A percentile compares a stretch with the other conserved stretches of the same genome.
phyloP scores from a whole-genome alignment of 202 grass and related monocot species.

The Dendrocalamus latiflorus region DNA sequence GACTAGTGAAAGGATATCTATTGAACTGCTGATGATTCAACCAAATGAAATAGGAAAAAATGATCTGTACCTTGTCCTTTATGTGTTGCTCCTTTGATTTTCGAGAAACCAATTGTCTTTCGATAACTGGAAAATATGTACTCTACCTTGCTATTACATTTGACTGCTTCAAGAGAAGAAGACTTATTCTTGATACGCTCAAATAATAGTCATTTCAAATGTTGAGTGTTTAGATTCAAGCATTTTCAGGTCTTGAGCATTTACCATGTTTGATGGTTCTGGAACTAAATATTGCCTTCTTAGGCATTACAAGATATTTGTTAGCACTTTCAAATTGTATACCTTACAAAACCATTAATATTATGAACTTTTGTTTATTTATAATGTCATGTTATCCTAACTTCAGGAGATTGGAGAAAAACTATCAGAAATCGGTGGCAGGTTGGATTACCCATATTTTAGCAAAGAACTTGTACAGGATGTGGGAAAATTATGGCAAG shows the following conservation, averaged over 20 bases:
- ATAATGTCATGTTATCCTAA: conserved; percentile 4
- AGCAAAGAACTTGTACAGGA: conserved; percentile 62
- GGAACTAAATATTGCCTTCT: not conserved
- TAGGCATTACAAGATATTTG: not conserved
- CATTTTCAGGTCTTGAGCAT: not conserved
- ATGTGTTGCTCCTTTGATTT: not conserved
- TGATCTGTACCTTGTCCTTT: not conserved
- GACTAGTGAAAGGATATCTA: not conserved
- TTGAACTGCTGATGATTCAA: not conserved
- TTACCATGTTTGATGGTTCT: not conserved
- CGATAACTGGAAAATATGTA: not conserved
- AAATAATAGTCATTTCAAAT: not conserved
- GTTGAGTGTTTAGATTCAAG: not conserved
- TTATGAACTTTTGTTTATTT: conserved; percentile 15
- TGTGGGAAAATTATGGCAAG: conserved; percentile 72
- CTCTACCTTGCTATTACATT: not conserved
- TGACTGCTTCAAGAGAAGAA: not conserved
- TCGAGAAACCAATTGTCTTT: not conserved
- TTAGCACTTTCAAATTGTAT: not conserved
- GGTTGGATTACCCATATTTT: conserved; percentile 68
- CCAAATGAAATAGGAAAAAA: not conserved
- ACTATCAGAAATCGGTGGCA: conserved; percentile 67
- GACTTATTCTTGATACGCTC: not conserved
- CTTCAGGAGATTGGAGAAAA: conserved; percentile 77
- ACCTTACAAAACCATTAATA: not conserved